Base-by-base conservation (phyloP, 2,329 filamentous ascomycete species). In the Thyridium curvatum region DNA sequence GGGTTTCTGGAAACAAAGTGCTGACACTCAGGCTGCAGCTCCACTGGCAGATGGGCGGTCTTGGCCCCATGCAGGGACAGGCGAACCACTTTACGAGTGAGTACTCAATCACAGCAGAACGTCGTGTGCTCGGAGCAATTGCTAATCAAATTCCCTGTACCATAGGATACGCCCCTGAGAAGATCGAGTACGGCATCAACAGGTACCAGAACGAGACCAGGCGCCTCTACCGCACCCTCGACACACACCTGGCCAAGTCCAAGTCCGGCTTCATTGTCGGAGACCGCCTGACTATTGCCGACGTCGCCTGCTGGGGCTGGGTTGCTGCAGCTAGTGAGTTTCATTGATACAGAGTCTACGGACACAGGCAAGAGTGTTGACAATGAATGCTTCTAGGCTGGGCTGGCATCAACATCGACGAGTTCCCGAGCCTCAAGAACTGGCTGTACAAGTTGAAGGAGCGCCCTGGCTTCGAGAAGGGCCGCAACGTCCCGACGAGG, bases 241-340 rank as follows among this genome's bases (percentile, higher is more conserved):
- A 94, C 53, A 77, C 73, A 35, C 80, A 89, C 40, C 75, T 95
- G 32, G 59, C 64, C 45, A 69, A 71, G 52, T 72, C 71, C 5
- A 55, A 60, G 3, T 74, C 70, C 0, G 75, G 74, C 12, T 83
- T 71, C 55, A 61, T 83, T 12, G 79, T 83, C 33, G 85, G 84
- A 29, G 77, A 86, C 56, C 77, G 77, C 45, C 68, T 74, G 44
- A 87, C 84, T 32, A 79, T 86, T 48, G 87, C 86, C 2, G 89
- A 95, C 58, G 85, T 95, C 43, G 71, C 86, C 32, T 77, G 78
- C 58, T 89, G 83, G 75, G 86, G 86, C 18, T 94, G 88, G 87
- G 72, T 91, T 4, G 69, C 79, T 4, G 38, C 58, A 12, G 59
- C 66, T 29, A 59, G 72, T 77, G 56, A 45, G 66, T 62, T 4